Evolutionary conservation across 192 early-diverging fungal species (phyloP).

Genomic region (Coemansia asiatica): DNA sequence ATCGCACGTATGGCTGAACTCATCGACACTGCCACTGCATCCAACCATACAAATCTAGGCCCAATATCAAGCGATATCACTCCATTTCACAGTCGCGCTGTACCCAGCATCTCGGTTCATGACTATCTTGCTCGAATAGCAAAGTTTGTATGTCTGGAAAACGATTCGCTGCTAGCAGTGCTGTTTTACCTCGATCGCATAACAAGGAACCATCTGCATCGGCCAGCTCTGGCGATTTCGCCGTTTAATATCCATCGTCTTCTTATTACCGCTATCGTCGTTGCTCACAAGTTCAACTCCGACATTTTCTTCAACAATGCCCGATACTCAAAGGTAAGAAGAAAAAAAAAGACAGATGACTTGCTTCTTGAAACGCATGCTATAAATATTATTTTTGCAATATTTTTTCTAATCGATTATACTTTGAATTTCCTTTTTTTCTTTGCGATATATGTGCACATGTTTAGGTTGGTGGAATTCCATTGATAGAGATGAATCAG

Average conservation of each 20-base stretch:
- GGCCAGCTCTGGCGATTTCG: conserved; percentile 58
- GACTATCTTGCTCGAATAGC: conserved; percentile 68
- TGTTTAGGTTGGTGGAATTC: conserved; percentile 69
- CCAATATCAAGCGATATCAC: conserved; percentile 46
- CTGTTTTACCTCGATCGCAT: conserved; percentile 78
- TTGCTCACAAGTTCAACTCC: conserved; percentile 73
- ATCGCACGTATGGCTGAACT: conserved; percentile 37
- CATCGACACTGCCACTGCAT: conserved; percentile 25
- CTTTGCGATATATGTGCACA: background rate
- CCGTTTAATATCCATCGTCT: conserved; percentile 72
- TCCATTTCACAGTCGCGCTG: conserved; percentile 69
- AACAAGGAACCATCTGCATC: conserved; percentile 44
- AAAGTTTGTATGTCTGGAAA: conserved; percentile 68
- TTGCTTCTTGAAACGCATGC: no score
- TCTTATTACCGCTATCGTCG: conserved; percentile 66
- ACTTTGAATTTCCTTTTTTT: no score
- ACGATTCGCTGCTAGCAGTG: conserved; percentile 65
- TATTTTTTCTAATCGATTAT: background rate
- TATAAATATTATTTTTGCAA: no score
- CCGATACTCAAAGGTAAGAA: conserved; percentile 62
- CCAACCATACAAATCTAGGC: conserved; percentile 32
- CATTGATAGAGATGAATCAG: conserved; percentile 69
- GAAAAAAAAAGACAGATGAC: background rate
- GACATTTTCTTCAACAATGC: conserved; percentile 74
- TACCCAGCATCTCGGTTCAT: conserved; percentile 64